Evolutionary conservation across 108 stramenopile species (phyloP).

Genomic region (Discostella pseudostelligera): DNA sequence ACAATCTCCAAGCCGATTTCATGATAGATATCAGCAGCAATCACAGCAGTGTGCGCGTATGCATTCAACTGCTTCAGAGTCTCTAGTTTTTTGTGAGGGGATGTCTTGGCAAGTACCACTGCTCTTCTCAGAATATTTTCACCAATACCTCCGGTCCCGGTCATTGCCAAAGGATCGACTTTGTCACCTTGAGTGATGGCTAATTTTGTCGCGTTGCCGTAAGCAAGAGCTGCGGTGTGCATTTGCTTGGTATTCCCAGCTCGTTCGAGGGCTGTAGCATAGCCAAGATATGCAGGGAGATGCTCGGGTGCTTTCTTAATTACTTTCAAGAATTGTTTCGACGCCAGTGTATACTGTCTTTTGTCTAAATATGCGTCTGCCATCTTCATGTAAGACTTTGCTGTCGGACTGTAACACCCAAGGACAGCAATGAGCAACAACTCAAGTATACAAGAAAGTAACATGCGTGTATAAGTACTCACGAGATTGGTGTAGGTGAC

Average conservation of each 20-base stretch:
- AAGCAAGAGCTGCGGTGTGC: conserved; percentile 35
- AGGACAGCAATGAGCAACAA: conserved; percentile 6
- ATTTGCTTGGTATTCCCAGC: conserved; percentile 45
- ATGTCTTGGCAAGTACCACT: conserved; percentile 34
- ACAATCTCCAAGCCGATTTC: conserved; percentile 44
- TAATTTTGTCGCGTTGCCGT: conserved; percentile 46
- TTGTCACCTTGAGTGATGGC: conserved; percentile 45
- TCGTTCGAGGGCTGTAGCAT: conserved; percentile 53
- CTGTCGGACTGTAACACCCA: conserved; percentile 19
- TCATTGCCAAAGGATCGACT: conserved; percentile 32
- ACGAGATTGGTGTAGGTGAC: conserved; percentile 30
- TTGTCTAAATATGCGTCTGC: conserved; percentile 57
- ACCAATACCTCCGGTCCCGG: conserved; percentile 45
- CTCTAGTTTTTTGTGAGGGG: conserved; percentile 28
- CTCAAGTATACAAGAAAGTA: background rate
- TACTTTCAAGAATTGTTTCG: conserved; percentile 58
- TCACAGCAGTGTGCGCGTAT: conserved; percentile 40
- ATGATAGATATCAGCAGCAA: conserved; percentile 48
- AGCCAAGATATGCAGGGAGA: conserved; percentile 50
- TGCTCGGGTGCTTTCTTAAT: conserved; percentile 49
- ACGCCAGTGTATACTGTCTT: conserved; percentile 40
- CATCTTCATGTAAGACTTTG: conserved; percentile 57
- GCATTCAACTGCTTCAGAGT: conserved; percentile 21
- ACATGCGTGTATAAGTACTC: conserved; percentile 5
- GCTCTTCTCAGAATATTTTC: conserved; percentile 49